A percentile compares a stretch with the other conserved stretches of the same genome.
These are phyloP conservation scores for Sporobolomyces roseus DNA, from an alignment of 768 basidiomycete genomes.

Conservation along the genomic window DNA sequence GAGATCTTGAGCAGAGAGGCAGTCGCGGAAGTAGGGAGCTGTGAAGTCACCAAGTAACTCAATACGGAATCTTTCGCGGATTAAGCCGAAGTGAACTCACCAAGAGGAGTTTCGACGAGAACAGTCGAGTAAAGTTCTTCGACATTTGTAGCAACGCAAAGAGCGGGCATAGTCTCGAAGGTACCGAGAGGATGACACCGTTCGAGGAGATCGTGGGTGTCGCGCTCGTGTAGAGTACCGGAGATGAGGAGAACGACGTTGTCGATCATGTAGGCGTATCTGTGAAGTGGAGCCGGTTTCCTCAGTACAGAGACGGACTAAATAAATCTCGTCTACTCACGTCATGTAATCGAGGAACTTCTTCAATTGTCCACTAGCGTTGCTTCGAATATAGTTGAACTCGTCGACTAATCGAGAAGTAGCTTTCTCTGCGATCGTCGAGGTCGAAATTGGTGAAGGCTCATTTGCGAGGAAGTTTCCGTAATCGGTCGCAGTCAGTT, in stretches of 20 bases:
- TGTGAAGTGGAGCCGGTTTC: slow-evolving; percentile 47
- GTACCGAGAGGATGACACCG: slow-evolving; percentile 95
- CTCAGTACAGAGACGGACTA: no score
- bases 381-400: slow-evolving; percentile 87
- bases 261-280: slow-evolving; percentile 99
- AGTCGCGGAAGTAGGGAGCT: slow-evolving; percentile 96
- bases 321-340: slow-evolving; percentile 55
- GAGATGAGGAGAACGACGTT: slow-evolving; percentile 94
- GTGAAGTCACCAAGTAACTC: background rate
- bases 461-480: slow-evolving; percentile 98
- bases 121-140: slow-evolving; percentile 97
- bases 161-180: slow-evolving; percentile 96
- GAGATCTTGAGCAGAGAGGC: slow-evolving; percentile 87
- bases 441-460: slow-evolving; percentile 76
- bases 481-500: slow-evolving; percentile 93
- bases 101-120: slow-evolving; percentile 92
- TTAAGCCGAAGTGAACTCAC: slow-evolving; percentile 54
- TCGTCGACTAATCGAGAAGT: slow-evolving; percentile 93
- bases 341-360: slow-evolving; percentile 98
- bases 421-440: slow-evolving; percentile 93
- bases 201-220: slow-evolving; percentile 92
- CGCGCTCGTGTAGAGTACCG: slow-evolving; percentile 91
- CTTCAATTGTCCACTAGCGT: slow-evolving; percentile 82
- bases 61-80: background rate
- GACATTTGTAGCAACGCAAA: slow-evolving; percentile 98